Evolutionary conservation across 208 protist species (phyloP).

Genomic region (Wallacemonas rigidus): DNA sequence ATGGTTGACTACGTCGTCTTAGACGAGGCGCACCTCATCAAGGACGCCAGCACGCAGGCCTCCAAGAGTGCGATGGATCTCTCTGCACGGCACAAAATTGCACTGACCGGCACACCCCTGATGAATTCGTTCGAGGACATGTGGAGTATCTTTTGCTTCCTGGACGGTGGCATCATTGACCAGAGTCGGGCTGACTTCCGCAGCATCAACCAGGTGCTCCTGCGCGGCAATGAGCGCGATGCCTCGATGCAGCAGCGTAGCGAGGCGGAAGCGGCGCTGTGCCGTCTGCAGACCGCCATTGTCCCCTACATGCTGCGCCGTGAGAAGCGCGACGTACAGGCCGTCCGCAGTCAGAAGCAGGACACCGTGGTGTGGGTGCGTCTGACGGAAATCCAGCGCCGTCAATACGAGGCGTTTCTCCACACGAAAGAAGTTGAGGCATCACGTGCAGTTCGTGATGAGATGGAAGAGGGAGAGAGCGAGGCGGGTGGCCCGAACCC

Average conservation of each 20-base stretch:
- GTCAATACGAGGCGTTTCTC: constrained; percentile 68
- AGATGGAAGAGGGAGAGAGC: too few relatives aligned
- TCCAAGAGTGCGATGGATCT: constrained; percentile 64
- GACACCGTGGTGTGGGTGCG: constrained; percentile 83
- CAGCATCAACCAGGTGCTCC: constrained; percentile 45
- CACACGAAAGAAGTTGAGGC: constrained; percentile 24
- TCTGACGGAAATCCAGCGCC: constrained; percentile 54
- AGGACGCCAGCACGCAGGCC: constrained; percentile 56
- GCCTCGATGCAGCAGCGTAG: constrained; percentile 41
- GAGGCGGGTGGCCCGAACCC: constrained; percentile 23
- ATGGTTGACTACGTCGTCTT: constrained; percentile 86
- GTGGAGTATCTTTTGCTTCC: constrained; percentile 83
- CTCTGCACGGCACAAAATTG: constrained; percentile 75
- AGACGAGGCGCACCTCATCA: constrained; percentile 87
- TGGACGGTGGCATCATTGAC: constrained; percentile 68
- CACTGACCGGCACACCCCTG: constrained; percentile 81
- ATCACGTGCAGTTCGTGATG: not conserved
- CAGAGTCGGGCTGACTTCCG: constrained; percentile 40
- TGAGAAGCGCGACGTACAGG: constrained; percentile 55
- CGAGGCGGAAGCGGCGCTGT: constrained; percentile 43
- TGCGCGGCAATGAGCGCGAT: constrained; percentile 81
- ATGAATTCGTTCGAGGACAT: constrained; percentile 89
- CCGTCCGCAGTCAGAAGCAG: constrained; percentile 51
- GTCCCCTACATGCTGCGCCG: constrained; percentile 78
- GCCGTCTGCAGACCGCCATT: constrained; percentile 56